phyloP scores from a whole-genome alignment of 495 filamentous ascomycete species.

The Tuber borchii region DNA sequence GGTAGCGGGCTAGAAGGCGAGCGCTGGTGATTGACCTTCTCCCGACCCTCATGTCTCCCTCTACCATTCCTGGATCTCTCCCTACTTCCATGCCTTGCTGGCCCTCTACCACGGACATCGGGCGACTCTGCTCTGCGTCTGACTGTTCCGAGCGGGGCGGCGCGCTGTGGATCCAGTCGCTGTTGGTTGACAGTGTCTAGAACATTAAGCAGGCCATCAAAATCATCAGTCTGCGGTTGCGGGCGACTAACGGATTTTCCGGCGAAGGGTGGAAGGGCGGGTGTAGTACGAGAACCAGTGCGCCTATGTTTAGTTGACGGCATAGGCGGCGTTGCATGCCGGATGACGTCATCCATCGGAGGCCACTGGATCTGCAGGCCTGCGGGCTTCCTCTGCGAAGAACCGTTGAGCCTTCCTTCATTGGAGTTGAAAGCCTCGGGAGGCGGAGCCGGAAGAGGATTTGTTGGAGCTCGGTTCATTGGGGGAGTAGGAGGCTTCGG shows the following conservation, averaged over 20 bases:
- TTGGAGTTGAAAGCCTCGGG: conserved; percentile 51
- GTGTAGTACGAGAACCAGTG: conserved; percentile 49
- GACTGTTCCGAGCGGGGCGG: conserved; percentile 44
- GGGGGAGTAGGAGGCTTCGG: conserved; percentile 37
- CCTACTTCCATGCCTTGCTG: conserved; percentile 44
- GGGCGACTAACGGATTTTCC: conserved; percentile 39
- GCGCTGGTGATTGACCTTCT: conserved; percentile 54
- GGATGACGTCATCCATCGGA: conserved; percentile 51
- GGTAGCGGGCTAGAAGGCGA: conserved; percentile 80
- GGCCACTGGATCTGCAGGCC: conserved; percentile 69
- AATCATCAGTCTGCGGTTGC: conserved; percentile 48
- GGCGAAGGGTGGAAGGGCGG: conserved; percentile 41
- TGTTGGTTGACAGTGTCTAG: conserved; percentile 43
- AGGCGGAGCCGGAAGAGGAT: conserved; percentile 54
- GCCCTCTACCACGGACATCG: conserved; percentile 42
- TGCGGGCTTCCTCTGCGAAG: conserved; percentile 72
- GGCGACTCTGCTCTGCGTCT: conserved; percentile 52
- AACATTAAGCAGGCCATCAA: conserved; percentile 47
- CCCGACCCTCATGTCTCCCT: conserved; percentile 48
- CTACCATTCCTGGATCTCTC: conserved; percentile 53
- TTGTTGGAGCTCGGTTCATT: conserved; percentile 49
- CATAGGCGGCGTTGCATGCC: conserved; percentile 48
- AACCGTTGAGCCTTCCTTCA: conserved; percentile 56
- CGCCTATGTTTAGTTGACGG: conserved; percentile 44
- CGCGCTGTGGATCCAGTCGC: conserved; percentile 44